These are phyloP conservation scores for Croton setiger DNA, from an alignment of 441 rosid species.

Conservation along the genomic window DNA sequence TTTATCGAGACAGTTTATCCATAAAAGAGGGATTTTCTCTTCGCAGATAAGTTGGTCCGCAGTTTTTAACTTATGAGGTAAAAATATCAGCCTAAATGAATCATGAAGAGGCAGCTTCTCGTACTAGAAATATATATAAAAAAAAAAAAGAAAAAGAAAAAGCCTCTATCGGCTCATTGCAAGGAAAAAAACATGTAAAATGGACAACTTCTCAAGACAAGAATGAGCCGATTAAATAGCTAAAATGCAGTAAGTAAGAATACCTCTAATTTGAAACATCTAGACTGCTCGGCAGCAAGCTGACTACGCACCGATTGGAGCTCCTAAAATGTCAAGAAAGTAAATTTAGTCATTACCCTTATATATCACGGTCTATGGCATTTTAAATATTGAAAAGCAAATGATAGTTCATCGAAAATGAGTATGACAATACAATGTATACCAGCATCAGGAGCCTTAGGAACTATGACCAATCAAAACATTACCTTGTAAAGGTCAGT, in stretches of 20 bases:
- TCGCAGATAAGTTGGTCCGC: no score
- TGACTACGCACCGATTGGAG: conserved; percentile 93
- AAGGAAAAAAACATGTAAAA: background rate
- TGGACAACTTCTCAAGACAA: background rate
- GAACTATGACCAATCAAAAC: conserved; percentile 2
- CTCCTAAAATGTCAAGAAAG: conserved; percentile 45
- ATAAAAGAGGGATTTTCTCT: no score
- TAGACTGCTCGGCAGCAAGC: conserved; percentile 93
- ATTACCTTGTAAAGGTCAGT: conserved; percentile 81
- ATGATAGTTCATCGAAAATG: background rate
- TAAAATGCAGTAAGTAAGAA: background rate
- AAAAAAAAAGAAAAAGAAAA: no score
- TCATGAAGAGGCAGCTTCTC: no score
- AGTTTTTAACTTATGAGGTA: no score
- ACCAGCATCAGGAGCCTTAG: background rate
- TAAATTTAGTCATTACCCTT: background rate
- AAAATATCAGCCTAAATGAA: no score
- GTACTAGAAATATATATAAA: no score
- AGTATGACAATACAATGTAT: background rate
- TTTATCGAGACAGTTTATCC: background rate
- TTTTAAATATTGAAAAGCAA: background rate
- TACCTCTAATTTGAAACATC: conserved; percentile 98
- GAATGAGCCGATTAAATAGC: background rate
- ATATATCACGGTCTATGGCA: background rate
- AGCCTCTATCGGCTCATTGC: no score